Evolutionary conservation across 2,329 filamentous ascomycete genomes (phyloP).

Genomic region (Pseudofabraea citricarpa): DNA sequence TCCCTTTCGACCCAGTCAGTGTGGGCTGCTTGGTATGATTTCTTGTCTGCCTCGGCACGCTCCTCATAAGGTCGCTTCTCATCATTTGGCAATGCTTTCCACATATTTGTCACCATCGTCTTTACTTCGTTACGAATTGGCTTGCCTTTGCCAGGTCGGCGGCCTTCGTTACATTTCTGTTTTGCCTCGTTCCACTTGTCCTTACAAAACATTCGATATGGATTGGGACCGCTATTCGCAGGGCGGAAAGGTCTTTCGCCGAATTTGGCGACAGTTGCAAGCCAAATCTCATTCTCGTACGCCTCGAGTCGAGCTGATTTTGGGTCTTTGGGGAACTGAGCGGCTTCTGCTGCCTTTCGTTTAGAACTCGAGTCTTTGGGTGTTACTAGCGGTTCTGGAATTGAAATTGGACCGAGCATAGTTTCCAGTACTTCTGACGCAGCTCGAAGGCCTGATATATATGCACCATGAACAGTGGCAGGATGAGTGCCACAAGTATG

Average conservation of each 20-base stretch:
- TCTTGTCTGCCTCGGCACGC: constrained; percentile 66
- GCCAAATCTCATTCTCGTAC: constrained; percentile 50
- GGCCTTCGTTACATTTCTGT: constrained; percentile 58
- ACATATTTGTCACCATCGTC: constrained; percentile 81
- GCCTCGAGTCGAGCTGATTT: constrained; percentile 49
- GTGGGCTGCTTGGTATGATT: constrained; percentile 53
- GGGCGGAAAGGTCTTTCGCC: constrained; percentile 74
- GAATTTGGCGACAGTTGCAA: constrained; percentile 50
- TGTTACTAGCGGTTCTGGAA: constrained; percentile 71
- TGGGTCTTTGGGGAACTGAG: constrained; percentile 38
- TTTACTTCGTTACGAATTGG: constrained; percentile 76
- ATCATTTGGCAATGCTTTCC: constrained; percentile 70
- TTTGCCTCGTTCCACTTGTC: constrained; percentile 62
- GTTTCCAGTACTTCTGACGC: constrained; percentile 80
- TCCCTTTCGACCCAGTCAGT: constrained; percentile 56
- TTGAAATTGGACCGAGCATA: constrained; percentile 74
- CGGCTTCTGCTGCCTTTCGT: constrained; percentile 41
- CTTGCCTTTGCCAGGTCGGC: constrained; percentile 58
- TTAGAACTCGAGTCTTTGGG: constrained; percentile 53
- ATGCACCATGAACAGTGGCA: constrained; percentile 94
- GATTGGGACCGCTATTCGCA: constrained; percentile 69
- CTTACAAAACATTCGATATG: constrained; percentile 87
- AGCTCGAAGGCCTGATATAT: constrained; percentile 85
- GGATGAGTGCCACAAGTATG: constrained; percentile 95
- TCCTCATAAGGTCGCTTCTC: constrained; percentile 75